These are phyloP conservation scores for Plasmodium malariae DNA, from an alignment of 169 alveolate genomes.

Conservation along the genomic window DNA sequence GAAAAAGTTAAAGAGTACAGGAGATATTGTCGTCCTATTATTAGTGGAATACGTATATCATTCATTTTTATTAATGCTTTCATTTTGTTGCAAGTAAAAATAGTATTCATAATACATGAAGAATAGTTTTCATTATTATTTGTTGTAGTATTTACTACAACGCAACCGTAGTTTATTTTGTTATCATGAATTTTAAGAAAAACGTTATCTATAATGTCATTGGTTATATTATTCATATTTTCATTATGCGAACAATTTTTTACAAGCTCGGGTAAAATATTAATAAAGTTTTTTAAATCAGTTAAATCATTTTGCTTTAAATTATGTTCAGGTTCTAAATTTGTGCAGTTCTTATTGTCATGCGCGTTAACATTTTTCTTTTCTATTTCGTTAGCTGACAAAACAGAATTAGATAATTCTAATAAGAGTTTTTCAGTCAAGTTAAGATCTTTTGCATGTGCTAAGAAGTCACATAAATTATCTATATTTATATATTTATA, in stretches of 20 bases:
- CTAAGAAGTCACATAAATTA: conserved; percentile 23
- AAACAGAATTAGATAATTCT: not conserved
- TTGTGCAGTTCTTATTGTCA: not conserved
- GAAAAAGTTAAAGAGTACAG: conserved; percentile 54
- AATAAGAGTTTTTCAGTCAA: conserved; percentile 4
- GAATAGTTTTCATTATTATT: not conserved
- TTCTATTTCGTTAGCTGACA: not conserved
- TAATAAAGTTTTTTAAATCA: conserved; percentile 1
- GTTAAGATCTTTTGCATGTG: conserved; percentile 9
- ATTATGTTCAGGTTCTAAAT: not conserved
- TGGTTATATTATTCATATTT: conserved; percentile 49
- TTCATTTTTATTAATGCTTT: conserved; percentile 70
- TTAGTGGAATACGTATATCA: conserved; percentile 55
- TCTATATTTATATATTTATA: conserved; percentile 46
- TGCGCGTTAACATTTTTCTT: not conserved
- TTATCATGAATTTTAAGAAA: conserved; percentile 44
- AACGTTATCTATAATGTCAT: conserved; percentile 65
- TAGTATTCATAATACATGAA: not conserved
- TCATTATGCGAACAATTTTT: conserved; percentile 30
- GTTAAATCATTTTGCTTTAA: conserved; percentile 1
- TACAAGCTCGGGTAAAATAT: conserved; percentile 22
- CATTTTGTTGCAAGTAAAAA: conserved; percentile 37
- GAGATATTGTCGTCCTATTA: conserved; percentile 68
- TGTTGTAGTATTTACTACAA: conserved; percentile 20
- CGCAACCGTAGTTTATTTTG: conserved; percentile 36